Base-by-base conservation (phyloP, 495 filamentous ascomycete genomes). In the Astrothelium subdiscretum region DNA sequence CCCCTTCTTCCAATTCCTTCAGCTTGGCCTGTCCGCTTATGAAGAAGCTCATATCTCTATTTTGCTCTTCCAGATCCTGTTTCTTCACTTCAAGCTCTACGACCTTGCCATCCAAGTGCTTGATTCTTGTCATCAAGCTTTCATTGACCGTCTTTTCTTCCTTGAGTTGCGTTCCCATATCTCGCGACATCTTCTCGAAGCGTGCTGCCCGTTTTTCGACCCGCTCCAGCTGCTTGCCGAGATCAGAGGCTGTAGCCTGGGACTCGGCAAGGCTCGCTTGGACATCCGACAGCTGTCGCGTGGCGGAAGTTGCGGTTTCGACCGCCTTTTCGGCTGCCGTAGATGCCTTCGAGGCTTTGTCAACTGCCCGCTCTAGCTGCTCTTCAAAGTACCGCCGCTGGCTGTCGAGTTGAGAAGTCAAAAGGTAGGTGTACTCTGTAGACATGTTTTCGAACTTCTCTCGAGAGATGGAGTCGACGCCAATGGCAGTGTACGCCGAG, bases 341-440 rank as follows among this genome's bases (percentile, higher is more conserved):
- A 2, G 82, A 78, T 6, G 91, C 90, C 67, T 86, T 82, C 20
- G 85, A 79, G 1, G 95, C 91, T 73, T 97, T 98, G 74, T 96
- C 91, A 0, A 86, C 92, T 1, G 91, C 91, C 61, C 94, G 91
- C 68, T 87, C 87, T 63, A 98, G 81, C 72, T 95, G 85, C 66
- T 94, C 92, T 70, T 97, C 94, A 68, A 95, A 98, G 72, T 97
- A 98, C 3, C 87, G 79, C 48, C 94, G 85, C 68, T 98, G 94
- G 61, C 84, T 87, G 67, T 97, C 95, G 22, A 98, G 82, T 71
- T 98, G 94, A 61, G 81, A 87, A 11, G 89, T 95, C 0, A 97
- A 83, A 6, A 98, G 84, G 67, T 96, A 90, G 5, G 94, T 90
- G 71, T 97, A 97, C 75, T 98, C 94, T 62, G 90, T 83, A 62